Percentiles rank a stretch among this genome's conserved stretches.
These are phyloP conservation scores for Lentinula sp. DNA, from an alignment of 768 basidiomycete genomes.

Conservation along the genomic window DNA sequence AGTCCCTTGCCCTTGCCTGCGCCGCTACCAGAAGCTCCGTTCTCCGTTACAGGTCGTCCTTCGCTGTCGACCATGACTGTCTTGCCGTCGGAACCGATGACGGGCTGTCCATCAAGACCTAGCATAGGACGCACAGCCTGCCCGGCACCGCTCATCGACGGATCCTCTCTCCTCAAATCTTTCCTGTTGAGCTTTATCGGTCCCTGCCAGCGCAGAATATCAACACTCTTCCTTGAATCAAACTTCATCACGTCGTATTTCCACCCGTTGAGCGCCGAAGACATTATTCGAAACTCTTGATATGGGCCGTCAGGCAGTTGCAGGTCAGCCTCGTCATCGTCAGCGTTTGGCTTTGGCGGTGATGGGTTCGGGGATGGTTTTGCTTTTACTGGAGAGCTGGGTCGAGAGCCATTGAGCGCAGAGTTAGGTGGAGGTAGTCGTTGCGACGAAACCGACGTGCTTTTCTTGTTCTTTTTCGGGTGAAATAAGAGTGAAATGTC, in stretches of 20 bases:
- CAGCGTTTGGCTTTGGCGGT: slow-evolving; percentile 30
- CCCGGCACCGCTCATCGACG: slow-evolving; percentile 19
- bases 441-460: slow-evolving; percentile 24
- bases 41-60: slow-evolving; percentile 57
- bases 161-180: slow-evolving; percentile 55
- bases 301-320: slow-evolving; percentile 63
- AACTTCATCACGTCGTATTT: slow-evolving; percentile 94
- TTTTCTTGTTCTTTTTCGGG: slow-evolving; percentile 53
- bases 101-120: slow-evolving; percentile 79
- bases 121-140: slow-evolving; percentile 68
- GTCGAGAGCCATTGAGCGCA: slow-evolving; percentile 8
- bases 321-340: slow-evolving; percentile 44
- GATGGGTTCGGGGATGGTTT: slow-evolving; percentile 32
- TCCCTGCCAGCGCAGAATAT: slow-evolving; percentile 59
- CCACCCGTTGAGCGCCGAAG: slow-evolving; percentile 78
- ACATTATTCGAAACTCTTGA: slow-evolving; percentile 75
- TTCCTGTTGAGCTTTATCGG: slow-evolving; percentile 89
- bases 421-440: slow-evolving; percentile 16
- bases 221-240: slow-evolving; percentile 66
- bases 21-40: slow-evolving; percentile 21
- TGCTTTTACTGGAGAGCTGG: slow-evolving; percentile 12
- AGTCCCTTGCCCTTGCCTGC: slow-evolving; percentile 38
- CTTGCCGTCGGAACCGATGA: slow-evolving; percentile 70
- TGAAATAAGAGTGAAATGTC: slow-evolving; percentile 52
- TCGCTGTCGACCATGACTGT: slow-evolving; percentile 80